These are phyloP conservation scores for Sungouiozyma ichnusensis DNA, from an alignment of 805 yeast genomes.

Conservation along the genomic window DNA sequence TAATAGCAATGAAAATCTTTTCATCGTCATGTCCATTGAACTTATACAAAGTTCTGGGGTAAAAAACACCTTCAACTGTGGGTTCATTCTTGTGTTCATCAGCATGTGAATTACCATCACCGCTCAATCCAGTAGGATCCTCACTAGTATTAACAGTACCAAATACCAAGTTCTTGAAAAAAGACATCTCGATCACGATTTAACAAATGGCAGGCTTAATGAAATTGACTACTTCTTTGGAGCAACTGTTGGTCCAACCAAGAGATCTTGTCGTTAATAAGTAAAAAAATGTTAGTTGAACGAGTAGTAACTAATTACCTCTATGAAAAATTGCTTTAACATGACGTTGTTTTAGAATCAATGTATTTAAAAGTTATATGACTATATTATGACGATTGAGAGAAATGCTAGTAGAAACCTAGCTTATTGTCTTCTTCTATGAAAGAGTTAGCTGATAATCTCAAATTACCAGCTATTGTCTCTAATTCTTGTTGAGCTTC, in stretches of 20 bases:
- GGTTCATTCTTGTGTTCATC: conserved; percentile 20
- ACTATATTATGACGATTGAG: no score
- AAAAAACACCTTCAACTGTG: conserved; percentile 41
- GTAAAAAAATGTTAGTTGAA: background rate
- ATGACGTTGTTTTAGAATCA: no score
- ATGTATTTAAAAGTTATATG: no score
- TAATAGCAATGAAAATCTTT: conserved; percentile 76
- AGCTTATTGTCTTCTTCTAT: conserved; percentile 21
- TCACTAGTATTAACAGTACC: conserved; percentile 27
- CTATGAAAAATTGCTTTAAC: no score
- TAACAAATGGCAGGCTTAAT: no score
- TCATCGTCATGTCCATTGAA: conserved; percentile 76
- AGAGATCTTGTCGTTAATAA: no score
- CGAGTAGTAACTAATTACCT: background rate
- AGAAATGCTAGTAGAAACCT: conserved; percentile 1
- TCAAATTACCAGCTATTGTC: conserved; percentile 30
- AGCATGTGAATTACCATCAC: conserved; percentile 3
- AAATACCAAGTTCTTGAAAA: conserved; percentile 23
- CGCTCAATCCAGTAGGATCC: conserved; percentile 28
- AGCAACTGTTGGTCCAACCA: no score
- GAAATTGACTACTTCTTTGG: no score
- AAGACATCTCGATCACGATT: conserved; percentile 29
- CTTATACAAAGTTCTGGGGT: conserved; percentile 61
- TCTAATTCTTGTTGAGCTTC: conserved; percentile 47
- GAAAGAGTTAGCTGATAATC: conserved; percentile 23